Conservation (phyloP, 2,329 filamentous ascomycete genomes). For the Aspergillus oerlinghausenensis region DNA sequence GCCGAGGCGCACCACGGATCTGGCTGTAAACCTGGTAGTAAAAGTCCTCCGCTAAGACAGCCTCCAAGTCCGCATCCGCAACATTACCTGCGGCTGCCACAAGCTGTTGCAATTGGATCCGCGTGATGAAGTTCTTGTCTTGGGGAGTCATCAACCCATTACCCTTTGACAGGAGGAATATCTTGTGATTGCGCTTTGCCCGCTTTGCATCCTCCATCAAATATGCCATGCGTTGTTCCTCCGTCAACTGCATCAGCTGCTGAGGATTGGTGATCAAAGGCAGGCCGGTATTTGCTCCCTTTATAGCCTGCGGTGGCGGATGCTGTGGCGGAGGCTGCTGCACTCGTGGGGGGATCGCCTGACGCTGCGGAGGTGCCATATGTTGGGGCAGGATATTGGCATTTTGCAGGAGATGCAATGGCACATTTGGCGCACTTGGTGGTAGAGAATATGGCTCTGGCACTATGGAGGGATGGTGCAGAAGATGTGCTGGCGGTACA, state of each 20-base stretch:
- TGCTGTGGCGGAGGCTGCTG: slow-evolving; percentile 32
- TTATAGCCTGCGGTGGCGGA: slow-evolving; percentile 30
- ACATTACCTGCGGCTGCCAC: slow-evolving; percentile 87
- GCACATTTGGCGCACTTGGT: slow-evolving; percentile 46
- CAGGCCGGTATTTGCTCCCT: slow-evolving; percentile 36
- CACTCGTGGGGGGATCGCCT: slow-evolving; percentile 31
- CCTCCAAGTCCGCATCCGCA: slow-evolving; percentile 72
- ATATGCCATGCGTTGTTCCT: slow-evolving; percentile 78
- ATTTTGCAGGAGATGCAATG: slow-evolving; percentile 75
- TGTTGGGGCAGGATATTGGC: slow-evolving; percentile 58
- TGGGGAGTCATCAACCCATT: slow-evolving; percentile 98
- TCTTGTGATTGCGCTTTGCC: slow-evolving; percentile 97
- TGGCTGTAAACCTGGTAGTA: slow-evolving; percentile 98
- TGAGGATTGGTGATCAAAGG: slow-evolving; percentile 63
- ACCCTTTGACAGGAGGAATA: slow-evolving; percentile 84
- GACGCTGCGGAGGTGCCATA: slow-evolving; percentile 36
- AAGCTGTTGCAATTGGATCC: slow-evolving; percentile 94
- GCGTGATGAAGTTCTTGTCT: slow-evolving; percentile 98
- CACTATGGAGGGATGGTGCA: slow-evolving; percentile 37
- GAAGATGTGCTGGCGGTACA: slow-evolving; percentile 31
- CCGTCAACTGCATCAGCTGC: slow-evolving; percentile 70
- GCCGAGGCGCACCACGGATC: slow-evolving; percentile 82
- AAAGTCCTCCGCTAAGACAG: slow-evolving; percentile 85
- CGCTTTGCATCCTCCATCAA: slow-evolving; percentile 88
- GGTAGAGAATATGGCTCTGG: slow-evolving; percentile 41